A percentile compares a stretch with the other conserved stretches of the same genome.
phyloP scores from a whole-genome alignment of 2,329 filamentous ascomycete genomes.

The Botrytis fabae region DNA sequence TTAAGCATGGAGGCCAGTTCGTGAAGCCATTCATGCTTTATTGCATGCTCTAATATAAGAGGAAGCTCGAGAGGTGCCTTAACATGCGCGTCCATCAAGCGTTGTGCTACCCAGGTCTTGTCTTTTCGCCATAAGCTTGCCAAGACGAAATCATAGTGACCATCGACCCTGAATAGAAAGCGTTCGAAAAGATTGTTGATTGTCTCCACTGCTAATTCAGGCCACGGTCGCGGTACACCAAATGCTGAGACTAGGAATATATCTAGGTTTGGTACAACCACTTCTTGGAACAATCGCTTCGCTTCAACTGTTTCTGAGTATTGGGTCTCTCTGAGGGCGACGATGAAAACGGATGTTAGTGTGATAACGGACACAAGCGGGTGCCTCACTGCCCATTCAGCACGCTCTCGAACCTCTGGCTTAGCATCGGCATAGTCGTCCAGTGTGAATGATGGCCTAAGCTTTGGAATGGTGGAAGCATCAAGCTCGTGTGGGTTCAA shows the following conservation, averaged over 20 bases:
- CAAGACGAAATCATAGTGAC: constrained; percentile 83
- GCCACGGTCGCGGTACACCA: constrained; percentile 76
- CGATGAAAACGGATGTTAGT: constrained; percentile 66
- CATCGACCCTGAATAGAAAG: constrained; percentile 76
- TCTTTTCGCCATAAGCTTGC: constrained; percentile 92
- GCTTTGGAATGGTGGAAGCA: constrained; percentile 77
- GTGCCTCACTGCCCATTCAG: constrained; percentile 72
- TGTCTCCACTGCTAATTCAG: constrained; percentile 70
- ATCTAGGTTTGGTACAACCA: constrained; percentile 71
- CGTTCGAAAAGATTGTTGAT: constrained; percentile 76
- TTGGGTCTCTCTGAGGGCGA: constrained; percentile 60
- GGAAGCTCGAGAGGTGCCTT: constrained; percentile 66
- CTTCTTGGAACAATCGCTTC: constrained; percentile 64
- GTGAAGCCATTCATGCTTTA: constrained; percentile 81
- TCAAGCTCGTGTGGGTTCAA: constrained; percentile 75
- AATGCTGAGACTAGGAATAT: constrained; percentile 79
- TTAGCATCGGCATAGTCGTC: constrained; percentile 63
- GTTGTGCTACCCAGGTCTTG: constrained; percentile 78
- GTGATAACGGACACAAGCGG: constrained; percentile 88
- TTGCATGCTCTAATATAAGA: constrained; percentile 74
- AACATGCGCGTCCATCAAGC: constrained; percentile 76
- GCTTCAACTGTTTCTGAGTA: constrained; percentile 64
- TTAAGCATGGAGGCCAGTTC: constrained; percentile 64
- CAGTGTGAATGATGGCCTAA: constrained; percentile 73
- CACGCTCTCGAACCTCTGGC: constrained; percentile 59